Conservation (phyloP, 441 rosid genomes). For the Adansonia rubrostipa region DNA sequence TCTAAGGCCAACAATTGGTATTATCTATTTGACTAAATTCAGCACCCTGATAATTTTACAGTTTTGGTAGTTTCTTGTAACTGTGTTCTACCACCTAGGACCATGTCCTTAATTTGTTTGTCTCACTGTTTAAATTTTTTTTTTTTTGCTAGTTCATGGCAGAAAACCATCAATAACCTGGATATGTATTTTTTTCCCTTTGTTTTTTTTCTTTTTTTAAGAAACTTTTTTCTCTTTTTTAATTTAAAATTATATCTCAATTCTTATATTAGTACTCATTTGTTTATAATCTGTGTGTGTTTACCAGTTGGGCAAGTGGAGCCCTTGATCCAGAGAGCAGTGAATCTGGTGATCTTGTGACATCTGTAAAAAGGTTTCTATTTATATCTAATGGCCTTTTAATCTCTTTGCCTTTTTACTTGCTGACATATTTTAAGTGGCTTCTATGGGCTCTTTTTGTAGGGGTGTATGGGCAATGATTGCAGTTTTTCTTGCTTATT, state of each 20-base stretch:
- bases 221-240: background rate
- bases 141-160: background rate
- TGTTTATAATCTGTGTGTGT: slow-evolving; percentile 4
- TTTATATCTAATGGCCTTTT: slow-evolving; percentile 18
- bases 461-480: slow-evolving; percentile 99
- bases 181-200: background rate
- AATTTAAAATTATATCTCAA: background rate
- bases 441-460: slow-evolving; percentile 32
- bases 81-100: background rate
- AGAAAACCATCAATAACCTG: background rate
- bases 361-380: slow-evolving; percentile 89
- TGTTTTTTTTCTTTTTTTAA: background rate
- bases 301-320: slow-evolving; percentile 92
- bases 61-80: background rate
- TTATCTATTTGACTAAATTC: background rate
- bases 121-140: background rate
- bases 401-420: background rate
- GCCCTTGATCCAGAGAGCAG: slow-evolving; percentile 85
- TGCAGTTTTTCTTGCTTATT: slow-evolving; percentile 96
- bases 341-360: slow-evolving; percentile 66
- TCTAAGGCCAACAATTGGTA: background rate
- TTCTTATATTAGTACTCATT: background rate
- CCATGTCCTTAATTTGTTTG: background rate
- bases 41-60: background rate
- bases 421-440: slow-evolving; percentile 25